A percentile compares a stretch with the other conserved stretches of the same genome.
Evolutionary conservation across 345 rosid species (phyloP).

Genomic region (Acer campestre): DNA sequence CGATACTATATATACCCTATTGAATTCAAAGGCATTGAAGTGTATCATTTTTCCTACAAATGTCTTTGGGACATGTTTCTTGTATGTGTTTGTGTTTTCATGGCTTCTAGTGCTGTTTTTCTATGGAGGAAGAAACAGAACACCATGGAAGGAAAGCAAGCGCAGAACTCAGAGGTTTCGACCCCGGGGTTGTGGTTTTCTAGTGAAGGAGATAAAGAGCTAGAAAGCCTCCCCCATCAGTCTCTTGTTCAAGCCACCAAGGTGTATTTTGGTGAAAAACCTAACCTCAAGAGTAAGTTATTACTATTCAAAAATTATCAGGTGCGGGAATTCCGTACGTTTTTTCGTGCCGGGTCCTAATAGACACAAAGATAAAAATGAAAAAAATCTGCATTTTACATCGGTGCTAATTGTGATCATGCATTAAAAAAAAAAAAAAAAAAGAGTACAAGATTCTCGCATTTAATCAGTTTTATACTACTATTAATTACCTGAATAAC

Average conservation of each 20-base stretch:
- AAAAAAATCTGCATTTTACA: too few species aligned
- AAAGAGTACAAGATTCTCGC: too few species aligned
- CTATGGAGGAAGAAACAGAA: constrained; percentile 61
- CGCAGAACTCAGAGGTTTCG: constrained; percentile 40
- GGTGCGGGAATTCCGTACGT: too few species aligned
- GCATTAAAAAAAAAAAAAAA: too few species aligned
- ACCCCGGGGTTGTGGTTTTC: constrained; percentile 32
- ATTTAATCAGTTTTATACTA: too few species aligned
- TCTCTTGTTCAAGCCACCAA: constrained; percentile 47
- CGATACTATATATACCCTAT: constrained; percentile 59
- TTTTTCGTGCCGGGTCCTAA: too few species aligned
- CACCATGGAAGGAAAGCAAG: constrained; percentile 40
- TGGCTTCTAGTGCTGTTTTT: constrained; percentile 53
- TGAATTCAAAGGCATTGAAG: constrained; percentile 41
- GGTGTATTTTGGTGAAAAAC: constrained; percentile 63
- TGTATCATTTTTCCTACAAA: constrained; percentile 43
- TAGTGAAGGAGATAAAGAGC: constrained; percentile 51
- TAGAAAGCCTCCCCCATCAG: constrained; percentile 49
- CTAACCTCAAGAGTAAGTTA: constrained; percentile 66
- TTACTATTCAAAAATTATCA: too few species aligned
- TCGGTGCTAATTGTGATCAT: too few species aligned
- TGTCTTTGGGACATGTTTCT: constrained; percentile 45
- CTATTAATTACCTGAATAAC: too few species aligned
- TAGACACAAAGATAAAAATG: too few species aligned
- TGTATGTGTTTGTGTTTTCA: constrained; percentile 45